Conservation (phyloP, 805 yeast genomes). For the Schwanniomyces polymorphus region DNA sequence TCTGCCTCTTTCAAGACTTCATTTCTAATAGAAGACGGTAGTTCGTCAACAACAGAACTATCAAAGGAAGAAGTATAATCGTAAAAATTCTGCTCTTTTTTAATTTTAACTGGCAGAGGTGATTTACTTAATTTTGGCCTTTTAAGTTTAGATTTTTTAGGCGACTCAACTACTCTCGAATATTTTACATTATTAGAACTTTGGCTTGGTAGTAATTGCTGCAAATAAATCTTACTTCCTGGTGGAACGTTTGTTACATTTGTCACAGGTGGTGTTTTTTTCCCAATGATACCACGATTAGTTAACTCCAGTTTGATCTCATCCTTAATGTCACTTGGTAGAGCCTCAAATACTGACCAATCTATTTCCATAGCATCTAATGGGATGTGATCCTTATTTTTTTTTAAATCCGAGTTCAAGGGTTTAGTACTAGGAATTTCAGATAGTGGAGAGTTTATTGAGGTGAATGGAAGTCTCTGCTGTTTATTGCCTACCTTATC, state of each 20-base stretch:
- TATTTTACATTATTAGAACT: slow-evolving; percentile 26
- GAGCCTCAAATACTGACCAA: slow-evolving; percentile 58
- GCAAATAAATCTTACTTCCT: slow-evolving; percentile 27
- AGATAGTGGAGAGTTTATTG: not conserved
- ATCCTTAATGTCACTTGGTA: slow-evolving; percentile 64
- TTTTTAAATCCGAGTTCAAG: not conserved
- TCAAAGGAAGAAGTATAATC: slow-evolving; percentile 33
- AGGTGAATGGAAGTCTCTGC: slow-evolving; percentile 24
- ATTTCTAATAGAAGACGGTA: slow-evolving; percentile 36
- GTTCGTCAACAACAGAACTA: slow-evolving; percentile 33
- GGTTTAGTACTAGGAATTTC: not conserved
- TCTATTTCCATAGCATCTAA: slow-evolving; percentile 42
- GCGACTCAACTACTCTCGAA: slow-evolving; percentile 32
- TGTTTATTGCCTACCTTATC: slow-evolving; percentile 16
- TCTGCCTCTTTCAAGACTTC: slow-evolving; percentile 38
- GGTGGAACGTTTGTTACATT: not conserved
- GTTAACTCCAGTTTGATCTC: slow-evolving; percentile 59
- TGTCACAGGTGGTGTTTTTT: not conserved
- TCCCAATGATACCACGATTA: slow-evolving; percentile 36
- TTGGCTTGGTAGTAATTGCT: slow-evolving; percentile 38
- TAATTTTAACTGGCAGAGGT: slow-evolving; percentile 13
- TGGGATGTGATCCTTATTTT: not conserved
- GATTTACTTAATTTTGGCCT: slow-evolving; percentile 8
- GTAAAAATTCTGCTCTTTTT: slow-evolving; percentile 5
- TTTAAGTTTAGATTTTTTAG: slow-evolving; percentile 17